phyloP scores from a whole-genome alignment of 768 basidiomycete genomes.

The Agrocybe pediades region DNA sequence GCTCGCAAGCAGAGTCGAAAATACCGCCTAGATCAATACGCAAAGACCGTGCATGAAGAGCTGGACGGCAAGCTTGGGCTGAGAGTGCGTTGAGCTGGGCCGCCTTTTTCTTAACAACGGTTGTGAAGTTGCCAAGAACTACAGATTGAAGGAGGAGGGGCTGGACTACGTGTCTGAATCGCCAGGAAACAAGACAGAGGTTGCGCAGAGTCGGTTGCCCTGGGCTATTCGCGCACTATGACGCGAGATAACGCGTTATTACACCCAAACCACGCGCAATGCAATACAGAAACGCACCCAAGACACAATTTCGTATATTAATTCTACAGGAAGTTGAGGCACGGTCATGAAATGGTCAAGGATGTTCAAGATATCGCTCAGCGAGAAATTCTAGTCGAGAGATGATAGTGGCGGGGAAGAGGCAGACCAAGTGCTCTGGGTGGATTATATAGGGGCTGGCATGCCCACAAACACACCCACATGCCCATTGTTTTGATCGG shows the following conservation, averaged over 20 bases:
- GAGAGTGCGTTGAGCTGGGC: background rate
- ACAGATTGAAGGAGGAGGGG: background rate
- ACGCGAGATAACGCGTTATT: background rate
- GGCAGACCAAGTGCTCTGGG: background rate
- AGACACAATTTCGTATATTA: background rate
- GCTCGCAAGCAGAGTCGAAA: too few species aligned
- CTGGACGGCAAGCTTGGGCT: background rate
- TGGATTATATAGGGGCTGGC: background rate
- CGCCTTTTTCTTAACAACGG: too few species aligned
- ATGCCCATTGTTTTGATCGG: background rate
- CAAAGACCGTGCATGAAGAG: too few species aligned
- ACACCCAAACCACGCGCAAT: background rate
- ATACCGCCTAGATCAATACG: too few species aligned
- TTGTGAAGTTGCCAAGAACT: background rate
- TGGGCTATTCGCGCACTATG: background rate
- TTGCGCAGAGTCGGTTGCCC: background rate
- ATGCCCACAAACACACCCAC: background rate
- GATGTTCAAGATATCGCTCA: too few species aligned
- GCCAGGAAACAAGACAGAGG: background rate
- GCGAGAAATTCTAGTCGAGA: too few species aligned
- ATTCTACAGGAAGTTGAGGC: background rate
- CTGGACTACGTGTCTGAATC: background rate
- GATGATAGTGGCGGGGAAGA: background rate
- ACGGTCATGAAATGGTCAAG: background rate
- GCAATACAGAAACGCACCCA: background rate